Percentiles rank a stretch among this genome's conserved stretches.
phyloP scores from a whole-genome alignment of 140 eudicot species.

The Oenanthe javanica region DNA sequence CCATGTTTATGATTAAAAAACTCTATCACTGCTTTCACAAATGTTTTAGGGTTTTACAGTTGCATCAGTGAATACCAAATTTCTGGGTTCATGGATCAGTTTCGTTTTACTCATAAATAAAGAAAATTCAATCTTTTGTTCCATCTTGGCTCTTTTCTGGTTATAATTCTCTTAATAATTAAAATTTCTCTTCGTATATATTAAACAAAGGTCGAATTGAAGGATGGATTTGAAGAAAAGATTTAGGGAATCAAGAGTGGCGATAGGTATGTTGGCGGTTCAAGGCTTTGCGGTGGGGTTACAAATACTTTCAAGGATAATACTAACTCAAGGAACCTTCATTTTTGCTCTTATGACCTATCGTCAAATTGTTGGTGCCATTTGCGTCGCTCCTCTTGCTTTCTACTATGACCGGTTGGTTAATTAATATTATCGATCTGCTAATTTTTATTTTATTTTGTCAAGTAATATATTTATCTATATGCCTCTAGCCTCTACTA shows the following conservation, averaged over 20 bases:
- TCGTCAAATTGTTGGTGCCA: slow-evolving; percentile 33
- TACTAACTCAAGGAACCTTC: slow-evolving; percentile 28
- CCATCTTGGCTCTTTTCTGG: neutral
- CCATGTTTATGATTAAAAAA: neutral
- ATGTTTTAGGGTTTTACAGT: neutral
- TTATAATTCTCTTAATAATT: no score
- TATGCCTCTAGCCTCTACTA: neutral
- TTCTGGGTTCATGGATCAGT: no score
- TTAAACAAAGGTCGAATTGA: neutral
- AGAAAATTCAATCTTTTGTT: no score
- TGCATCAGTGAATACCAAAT: neutral
- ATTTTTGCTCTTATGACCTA: slow-evolving; percentile 35
- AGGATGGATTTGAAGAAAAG: slow-evolving; percentile 5
- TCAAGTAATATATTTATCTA: neutral
- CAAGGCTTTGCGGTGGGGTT: slow-evolving; percentile 31
- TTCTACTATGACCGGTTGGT: slow-evolving; percentile 26
- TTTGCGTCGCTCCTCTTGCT: slow-evolving; percentile 38
- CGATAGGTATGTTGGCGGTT: slow-evolving; percentile 28
- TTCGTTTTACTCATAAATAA: no score
- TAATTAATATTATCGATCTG: no score
- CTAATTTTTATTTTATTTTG: neutral
- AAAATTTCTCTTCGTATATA: neutral
- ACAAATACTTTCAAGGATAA: slow-evolving; percentile 34
- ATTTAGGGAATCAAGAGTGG: slow-evolving; percentile 12
- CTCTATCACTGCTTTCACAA: neutral